Conservation (phyloP, 345 rosid genomes). For the Erucastrum elatum region DNA sequence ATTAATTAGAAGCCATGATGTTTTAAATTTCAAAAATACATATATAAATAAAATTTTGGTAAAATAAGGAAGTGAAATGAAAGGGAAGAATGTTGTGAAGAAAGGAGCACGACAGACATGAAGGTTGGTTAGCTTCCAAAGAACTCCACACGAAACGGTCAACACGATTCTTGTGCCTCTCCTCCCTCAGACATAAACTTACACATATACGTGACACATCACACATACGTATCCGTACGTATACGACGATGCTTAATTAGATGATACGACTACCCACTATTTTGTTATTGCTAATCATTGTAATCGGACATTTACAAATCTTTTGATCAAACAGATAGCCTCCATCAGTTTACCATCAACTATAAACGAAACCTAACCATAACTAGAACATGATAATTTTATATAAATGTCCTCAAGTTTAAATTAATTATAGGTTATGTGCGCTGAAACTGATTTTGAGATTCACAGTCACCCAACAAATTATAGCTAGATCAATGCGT, state of each 20-base stretch:
- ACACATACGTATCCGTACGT: conserved; percentile 7
- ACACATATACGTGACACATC: conserved; percentile 6
- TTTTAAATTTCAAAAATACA: too few species aligned
- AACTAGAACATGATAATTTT: background rate
- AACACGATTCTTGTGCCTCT: conserved; percentile 82
- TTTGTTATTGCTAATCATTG: conserved; percentile 26
- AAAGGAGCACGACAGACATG: conserved; percentile 46
- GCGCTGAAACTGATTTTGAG: background rate
- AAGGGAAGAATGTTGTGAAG: conserved; percentile 35
- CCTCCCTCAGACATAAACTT: conserved; percentile 36
- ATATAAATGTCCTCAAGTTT: background rate
- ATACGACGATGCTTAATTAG: conserved; percentile 1
- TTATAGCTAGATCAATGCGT: background rate
- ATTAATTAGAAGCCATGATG: background rate
- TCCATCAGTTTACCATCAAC: background rate
- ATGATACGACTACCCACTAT: background rate
- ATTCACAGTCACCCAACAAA: background rate
- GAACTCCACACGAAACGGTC: conserved; percentile 77
- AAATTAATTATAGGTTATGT: background rate
- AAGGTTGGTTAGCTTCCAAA: conserved; percentile 45
- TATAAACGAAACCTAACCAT: background rate
- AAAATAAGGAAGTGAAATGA: conserved; percentile 2
- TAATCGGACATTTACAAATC: background rate
- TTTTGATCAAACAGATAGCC: background rate
- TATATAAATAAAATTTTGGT: background rate